phyloP scores from a whole-genome alignment of 2,329 filamentous ascomycete genomes.

The Pseudogymnoascus sp. region DNA sequence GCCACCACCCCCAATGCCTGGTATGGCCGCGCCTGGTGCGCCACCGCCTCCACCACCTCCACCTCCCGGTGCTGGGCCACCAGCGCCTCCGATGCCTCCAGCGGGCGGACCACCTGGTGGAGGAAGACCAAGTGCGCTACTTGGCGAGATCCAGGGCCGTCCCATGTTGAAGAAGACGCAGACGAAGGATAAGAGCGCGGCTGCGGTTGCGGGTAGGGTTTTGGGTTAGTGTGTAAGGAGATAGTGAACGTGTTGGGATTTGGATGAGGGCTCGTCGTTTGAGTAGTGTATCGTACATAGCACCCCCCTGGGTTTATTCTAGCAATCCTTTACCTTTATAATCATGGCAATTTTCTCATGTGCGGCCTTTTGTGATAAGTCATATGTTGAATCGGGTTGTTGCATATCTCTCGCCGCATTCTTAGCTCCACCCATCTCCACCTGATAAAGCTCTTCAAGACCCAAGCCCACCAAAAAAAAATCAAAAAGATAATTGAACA shows the following conservation, averaged over 20 bases:
- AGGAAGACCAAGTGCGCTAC: slow-evolving; percentile 52
- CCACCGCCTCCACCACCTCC: slow-evolving; percentile 37
- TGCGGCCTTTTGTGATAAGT: background rate
- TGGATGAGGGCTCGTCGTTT: background rate
- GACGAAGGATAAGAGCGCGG: slow-evolving; percentile 76
- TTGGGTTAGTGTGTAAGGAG: slow-evolving; percentile 25
- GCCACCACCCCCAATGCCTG: slow-evolving; percentile 30
- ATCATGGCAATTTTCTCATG: background rate
- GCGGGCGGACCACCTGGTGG: slow-evolving; percentile 29
- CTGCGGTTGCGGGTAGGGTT: slow-evolving; percentile 69
- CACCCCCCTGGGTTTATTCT: background rate
- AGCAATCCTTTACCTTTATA: slow-evolving; percentile 6
- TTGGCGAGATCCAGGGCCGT: slow-evolving; percentile 77
- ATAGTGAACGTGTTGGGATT: background rate
- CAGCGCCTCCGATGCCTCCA: slow-evolving; percentile 28
- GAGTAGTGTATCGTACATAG: slow-evolving; percentile 8
- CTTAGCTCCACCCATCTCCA: background rate
- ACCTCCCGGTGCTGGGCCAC: slow-evolving; percentile 19
- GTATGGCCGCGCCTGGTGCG: slow-evolving; percentile 26
- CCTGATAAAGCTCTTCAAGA: background rate
- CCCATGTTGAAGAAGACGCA: slow-evolving; percentile 74
- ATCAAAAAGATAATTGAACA: slow-evolving; percentile 22
- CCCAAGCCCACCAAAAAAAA: background rate
- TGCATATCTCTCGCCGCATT: background rate
- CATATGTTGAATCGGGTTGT: background rate